Evolutionary conservation across 176 grass and related monocot species (phyloP).

Genomic region (Bromus sterilis): DNA sequence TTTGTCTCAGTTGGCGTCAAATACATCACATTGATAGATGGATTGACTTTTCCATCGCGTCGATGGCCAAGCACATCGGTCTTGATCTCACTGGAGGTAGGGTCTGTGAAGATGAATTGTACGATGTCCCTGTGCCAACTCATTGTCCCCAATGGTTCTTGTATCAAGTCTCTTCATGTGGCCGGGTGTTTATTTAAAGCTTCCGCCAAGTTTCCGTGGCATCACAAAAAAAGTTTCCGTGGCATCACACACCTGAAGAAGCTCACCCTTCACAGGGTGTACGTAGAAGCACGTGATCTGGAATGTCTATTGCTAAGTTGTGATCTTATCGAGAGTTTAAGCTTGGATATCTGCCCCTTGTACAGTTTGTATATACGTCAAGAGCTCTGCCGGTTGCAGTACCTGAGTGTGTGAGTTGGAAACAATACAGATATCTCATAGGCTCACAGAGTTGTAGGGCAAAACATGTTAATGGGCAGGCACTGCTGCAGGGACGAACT

Average conservation of each 20-base stretch:
- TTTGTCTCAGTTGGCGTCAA: neutral
- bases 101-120: neutral
- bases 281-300: neutral
- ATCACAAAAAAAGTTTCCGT: neutral
- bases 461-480: too few species aligned
- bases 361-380: neutral
- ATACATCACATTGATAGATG: neutral
- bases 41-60: neutral
- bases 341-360: neutral
- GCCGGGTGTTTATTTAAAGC: neutral
- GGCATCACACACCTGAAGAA: neutral
- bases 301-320: neutral
- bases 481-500: too few species aligned
- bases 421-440: too few species aligned
- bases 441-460: too few species aligned
- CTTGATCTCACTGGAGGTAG: neutral
- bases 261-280: neutral
- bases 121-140: neutral
- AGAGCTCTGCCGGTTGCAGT: neutral
- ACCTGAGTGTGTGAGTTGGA: neutral
- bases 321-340: neutral
- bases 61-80: neutral
- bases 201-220: neutral
- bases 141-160: neutral
- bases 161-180: neutral